Evolutionary conservation across 805 yeast species (phyloP).

Genomic region (Saturnispora serradocipensis): DNA sequence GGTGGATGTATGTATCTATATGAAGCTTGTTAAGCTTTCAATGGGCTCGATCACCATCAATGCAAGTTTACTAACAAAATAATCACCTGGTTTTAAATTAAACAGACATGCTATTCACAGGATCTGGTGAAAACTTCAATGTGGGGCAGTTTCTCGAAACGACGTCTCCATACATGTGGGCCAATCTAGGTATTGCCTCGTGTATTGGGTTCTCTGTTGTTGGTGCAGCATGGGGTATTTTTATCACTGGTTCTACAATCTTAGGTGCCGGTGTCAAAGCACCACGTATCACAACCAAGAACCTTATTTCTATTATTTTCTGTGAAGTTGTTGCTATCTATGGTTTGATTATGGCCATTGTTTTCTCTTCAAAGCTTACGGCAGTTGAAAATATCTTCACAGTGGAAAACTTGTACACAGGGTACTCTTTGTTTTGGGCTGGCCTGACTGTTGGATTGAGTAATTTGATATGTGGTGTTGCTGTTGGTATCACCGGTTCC

Average conservation of each 20-base stretch:
- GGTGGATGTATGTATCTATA: constrained; percentile 59
- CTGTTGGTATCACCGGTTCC: constrained; percentile 95
- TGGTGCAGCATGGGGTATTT: constrained; percentile 99
- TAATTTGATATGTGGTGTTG: constrained; percentile 91
- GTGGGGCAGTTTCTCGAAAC: constrained; percentile 79
- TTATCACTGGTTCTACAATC: constrained; percentile 88
- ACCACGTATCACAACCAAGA: constrained; percentile 95
- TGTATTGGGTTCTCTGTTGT: constrained; percentile 93
- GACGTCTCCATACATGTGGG: constrained; percentile 97
- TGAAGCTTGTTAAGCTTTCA: constrained; percentile 86
- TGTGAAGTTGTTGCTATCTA: constrained; percentile 99
- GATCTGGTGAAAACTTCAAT: constrained; percentile 86
- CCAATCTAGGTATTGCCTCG: constrained; percentile 74
- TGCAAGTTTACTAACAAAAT: not conserved
- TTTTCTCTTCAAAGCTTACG: constrained; percentile 80
- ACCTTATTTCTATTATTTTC: constrained; percentile 90
- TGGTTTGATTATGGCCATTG: constrained; percentile 96
- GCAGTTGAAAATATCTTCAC: constrained; percentile 62
- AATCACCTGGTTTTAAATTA: not conserved
- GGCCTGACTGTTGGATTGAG: constrained; percentile 92
- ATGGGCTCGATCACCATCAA: constrained; percentile 26
- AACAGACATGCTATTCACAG: constrained; percentile 65
- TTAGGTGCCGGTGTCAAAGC: constrained; percentile 98
- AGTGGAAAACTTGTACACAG: constrained; percentile 86
- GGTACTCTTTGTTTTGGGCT: constrained; percentile 95